Conservation (phyloP, 306 rosid genomes). For the Lagenaria siceraria region DNA sequence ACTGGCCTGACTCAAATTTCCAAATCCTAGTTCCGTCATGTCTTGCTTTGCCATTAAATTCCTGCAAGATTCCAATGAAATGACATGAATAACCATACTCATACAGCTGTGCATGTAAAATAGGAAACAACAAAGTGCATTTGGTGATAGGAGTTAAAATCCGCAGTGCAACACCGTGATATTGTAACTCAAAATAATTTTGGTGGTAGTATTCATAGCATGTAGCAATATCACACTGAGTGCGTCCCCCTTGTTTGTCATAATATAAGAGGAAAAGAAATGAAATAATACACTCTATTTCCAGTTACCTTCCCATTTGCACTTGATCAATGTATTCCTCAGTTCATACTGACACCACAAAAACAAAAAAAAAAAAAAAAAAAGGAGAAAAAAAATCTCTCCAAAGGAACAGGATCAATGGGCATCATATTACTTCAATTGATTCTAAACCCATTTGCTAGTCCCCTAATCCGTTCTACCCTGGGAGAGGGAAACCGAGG, state of each 20-base stretch:
- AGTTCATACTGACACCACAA: not conserved
- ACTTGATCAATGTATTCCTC: not conserved
- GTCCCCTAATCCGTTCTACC: not conserved
- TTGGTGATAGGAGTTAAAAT: not conserved
- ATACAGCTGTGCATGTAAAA: not conserved
- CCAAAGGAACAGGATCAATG: not conserved
- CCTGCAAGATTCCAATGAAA: slow-evolving; percentile 35
- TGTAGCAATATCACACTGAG: not conserved
- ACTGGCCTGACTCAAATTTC: slow-evolving; percentile 17
- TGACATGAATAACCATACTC: not conserved
- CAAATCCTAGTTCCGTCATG: slow-evolving; percentile 84
- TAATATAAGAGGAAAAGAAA: not conserved
- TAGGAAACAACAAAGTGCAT: not conserved
- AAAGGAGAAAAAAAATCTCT: not conserved
- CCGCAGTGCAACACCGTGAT: not conserved
- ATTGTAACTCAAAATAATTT: not conserved
- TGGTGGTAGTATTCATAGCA: not conserved
- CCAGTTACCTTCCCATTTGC: not conserved
- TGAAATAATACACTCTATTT: no score
- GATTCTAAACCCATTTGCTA: not conserved
- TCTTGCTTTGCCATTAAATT: slow-evolving; percentile 98
- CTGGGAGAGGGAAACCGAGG: not conserved
- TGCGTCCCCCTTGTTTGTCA: not conserved
- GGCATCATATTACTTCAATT: not conserved
- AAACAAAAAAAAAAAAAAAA: no score